Evolutionary conservation across 2,329 filamentous ascomycete genomes (phyloP), one percentile per base, ranked within the genome.

Genomic region (Hawksworthiomyces lignivorus): DNA sequence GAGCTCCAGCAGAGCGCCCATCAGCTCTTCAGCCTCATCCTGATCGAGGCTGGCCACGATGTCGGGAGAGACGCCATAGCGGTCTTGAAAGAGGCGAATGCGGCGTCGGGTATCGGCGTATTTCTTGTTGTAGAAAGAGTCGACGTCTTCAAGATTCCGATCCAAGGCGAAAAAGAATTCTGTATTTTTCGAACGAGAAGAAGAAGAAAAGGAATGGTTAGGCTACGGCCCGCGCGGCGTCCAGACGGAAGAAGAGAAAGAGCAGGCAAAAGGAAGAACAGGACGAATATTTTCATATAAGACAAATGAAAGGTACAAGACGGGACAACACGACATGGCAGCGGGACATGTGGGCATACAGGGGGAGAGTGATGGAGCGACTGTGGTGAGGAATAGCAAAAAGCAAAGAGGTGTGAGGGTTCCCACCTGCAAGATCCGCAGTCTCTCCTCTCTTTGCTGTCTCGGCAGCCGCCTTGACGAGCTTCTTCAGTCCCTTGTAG

Each of bases 81-180:
- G 80, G 52, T 92, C 87, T 61, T 94, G 82, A 20, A 97, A 72
- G 12, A 96, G 75, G 52, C 87, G 88, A 51, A 97, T 70, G 27
- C 90, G 82, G 47, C 92, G 83, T 28, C 83, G 80, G 48, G 83
- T 83, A 54, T 97, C 90, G 48, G 80, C 75, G 57, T 88, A 87
- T 61, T 96, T 96, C 62, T 89, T 94, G 68, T 94, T 96, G 71
- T 96, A 97, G 63, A 98, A 97, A 39, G 78, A 77, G 63, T 96
- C 88, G 61, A 98, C 90, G 64, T 94, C 85, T 70, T 98, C 92
- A 57, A 98, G 82, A 60, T 97, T 96, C 55, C 92, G 86, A 61
- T 98, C 92, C 61, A 98, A 80, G 50, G 84, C 86, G 63, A 90
- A 95, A 70, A 96, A 95, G 73, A 98, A 95, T 63, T 89, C 92